A percentile compares a stretch with the other conserved stretches of the same genome.
phyloP scores from a whole-genome alignment of 352 stramenopile genomes.

The Paralagenidium karlingii region DNA sequence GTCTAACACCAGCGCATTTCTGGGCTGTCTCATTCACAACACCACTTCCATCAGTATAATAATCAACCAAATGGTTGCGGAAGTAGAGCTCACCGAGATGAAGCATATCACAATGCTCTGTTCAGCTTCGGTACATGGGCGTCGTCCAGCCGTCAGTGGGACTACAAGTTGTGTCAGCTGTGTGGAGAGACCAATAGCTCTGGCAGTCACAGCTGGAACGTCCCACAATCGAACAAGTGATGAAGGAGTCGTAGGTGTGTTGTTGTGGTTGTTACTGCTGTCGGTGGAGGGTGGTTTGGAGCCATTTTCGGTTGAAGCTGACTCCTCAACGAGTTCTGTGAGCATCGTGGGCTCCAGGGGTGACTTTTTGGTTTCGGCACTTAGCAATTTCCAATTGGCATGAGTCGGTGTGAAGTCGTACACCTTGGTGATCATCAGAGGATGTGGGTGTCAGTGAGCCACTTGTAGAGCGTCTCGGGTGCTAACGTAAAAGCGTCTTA shows the following conservation, averaged over 20 bases:
- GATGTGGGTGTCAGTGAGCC: too few species aligned
- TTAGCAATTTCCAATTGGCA: slow-evolving; percentile 26
- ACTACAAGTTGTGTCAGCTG: slow-evolving; percentile 28
- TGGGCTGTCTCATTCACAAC: slow-evolving; percentile 11
- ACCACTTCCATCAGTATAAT: not conserved
- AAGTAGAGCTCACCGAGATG: slow-evolving; percentile 7
- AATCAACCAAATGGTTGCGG: not conserved
- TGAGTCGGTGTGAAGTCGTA: slow-evolving; percentile 59
- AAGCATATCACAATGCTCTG: slow-evolving; percentile 29
- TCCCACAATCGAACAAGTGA: slow-evolving; percentile 33
- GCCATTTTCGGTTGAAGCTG: too few species aligned
- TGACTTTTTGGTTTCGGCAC: slow-evolving; percentile 13
- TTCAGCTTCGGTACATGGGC: slow-evolving; percentile 11
- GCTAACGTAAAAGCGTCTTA: slow-evolving; percentile 2
- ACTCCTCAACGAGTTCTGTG: slow-evolving; percentile 6
- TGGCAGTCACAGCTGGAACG: slow-evolving; percentile 21
- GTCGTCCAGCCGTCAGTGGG: slow-evolving; percentile 26
- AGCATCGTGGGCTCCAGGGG: slow-evolving; percentile 17
- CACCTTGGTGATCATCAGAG: too few species aligned
- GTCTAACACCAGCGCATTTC: slow-evolving; percentile 23
- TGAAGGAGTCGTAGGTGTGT: too few species aligned
- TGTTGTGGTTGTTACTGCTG: too few species aligned
- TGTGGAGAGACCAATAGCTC: slow-evolving; percentile 28
- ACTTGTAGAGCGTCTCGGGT: too few species aligned
- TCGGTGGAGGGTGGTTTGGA: too few species aligned